Percentiles rank a stretch among this genome's conserved stretches.
Evolutionary conservation across 352 stramenopile species (phyloP).

Genomic region (Phytophthora hybrid): DNA sequence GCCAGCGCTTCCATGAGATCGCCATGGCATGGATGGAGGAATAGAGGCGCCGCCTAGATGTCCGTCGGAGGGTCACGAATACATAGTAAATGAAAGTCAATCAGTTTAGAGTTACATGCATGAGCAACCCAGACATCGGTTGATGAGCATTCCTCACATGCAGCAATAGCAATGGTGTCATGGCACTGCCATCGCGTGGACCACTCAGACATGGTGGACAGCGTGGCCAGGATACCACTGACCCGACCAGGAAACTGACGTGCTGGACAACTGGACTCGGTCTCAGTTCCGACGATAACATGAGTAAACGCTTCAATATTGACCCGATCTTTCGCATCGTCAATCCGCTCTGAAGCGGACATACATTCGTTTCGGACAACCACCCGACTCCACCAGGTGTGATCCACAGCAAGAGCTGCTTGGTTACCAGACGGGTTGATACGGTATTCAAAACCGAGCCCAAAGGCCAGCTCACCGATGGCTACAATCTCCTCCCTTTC

Average conservation of each 20-base stretch:
- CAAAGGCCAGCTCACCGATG: not conserved
- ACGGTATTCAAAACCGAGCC: not conserved
- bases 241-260: constrained; percentile 5
- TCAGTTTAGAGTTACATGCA: no score
- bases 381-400: not conserved
- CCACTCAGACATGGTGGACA: not conserved
- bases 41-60: not conserved
- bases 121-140: no score
- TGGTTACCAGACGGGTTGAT: not conserved
- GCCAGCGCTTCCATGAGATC: constrained; percentile 60
- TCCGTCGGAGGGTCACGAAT: constrained; percentile 12
- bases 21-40: constrained; percentile 44
- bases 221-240: constrained; percentile 6
- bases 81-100: not conserved
- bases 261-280: no score
- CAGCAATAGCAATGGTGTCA: not conserved
- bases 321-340: constrained; percentile 6
- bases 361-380: constrained; percentile 7
- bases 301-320: not conserved
- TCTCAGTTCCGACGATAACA: no score
- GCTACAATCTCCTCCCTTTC: not conserved
- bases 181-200: not conserved
- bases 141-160: not conserved
- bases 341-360: not conserved
- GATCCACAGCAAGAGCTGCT: not conserved